Evolutionary conservation across 306 rosid genomes (phyloP), one percentile per base, ranked within the genome.

Genomic region (Hylodesmum podocarpum): DNA sequence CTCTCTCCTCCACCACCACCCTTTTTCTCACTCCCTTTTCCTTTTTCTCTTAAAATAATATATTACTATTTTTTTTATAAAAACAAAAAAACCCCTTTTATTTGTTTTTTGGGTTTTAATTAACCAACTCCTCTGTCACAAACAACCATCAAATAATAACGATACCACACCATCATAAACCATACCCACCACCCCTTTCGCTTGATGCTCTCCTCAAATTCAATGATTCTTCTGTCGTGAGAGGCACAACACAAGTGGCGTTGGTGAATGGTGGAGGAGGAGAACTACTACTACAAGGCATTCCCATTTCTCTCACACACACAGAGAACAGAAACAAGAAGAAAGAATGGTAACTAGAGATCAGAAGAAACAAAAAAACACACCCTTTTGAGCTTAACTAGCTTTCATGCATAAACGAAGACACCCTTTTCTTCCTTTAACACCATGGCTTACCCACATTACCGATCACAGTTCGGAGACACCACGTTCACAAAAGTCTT

Each of bases 381-480:
- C n/a, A n/a, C n/a, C n/a, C n/a, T n/a, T n/a, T n/a, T n/a, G 64
- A 57, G 64, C 64, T 57, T 57, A 57, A 57, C n/a, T 27, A 66
- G 72, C 5, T 19, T 81, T 81, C 63, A 80, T 84, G 87, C 84
- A 54, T 29, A 62, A 53, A n/a, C 41, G 70, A 43, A 31, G 22
- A 39, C 72, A 21, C 46, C 15, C 39, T 16, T 72, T 74, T 70
- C 58, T 58, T 24, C 37, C 18, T 59, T 82, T 43, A 68, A 66
- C 78, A 73, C 75, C 40, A 94, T 91, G 97, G 89, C 97, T 47
- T 75, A 82, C 73, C 89, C 96, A 39, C 91, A 92, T 87, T 90
- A 89, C 73, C 97, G 98, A 79, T 90, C 97, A 31, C 96, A 86
- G 66, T 95, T 92, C 33, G 98, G 98, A 25, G 98, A 95, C 80